These are phyloP conservation scores for Tylopilus orsonianus DNA, from an alignment of 1,284 basidiomycete genomes.

Conservation along the genomic window DNA sequence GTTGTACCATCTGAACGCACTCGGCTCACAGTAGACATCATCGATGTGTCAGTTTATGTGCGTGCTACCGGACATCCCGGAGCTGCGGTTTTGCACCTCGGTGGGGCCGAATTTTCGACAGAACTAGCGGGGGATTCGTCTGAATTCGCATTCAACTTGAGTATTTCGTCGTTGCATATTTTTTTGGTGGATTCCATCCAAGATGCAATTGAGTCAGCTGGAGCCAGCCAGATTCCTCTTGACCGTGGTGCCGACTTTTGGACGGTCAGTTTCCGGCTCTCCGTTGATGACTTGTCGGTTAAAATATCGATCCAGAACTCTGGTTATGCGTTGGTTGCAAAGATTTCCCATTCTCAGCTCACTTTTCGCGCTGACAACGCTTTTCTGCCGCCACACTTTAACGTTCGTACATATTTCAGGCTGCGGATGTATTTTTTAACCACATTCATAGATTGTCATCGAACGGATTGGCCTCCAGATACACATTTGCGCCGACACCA, in stretches of 20 bases:
- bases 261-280: conserved; percentile 54
- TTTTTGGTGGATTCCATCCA: conserved; percentile 66
- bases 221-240: conserved; percentile 3
- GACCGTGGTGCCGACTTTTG: conserved; percentile 51
- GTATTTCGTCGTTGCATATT: conserved; percentile 48
- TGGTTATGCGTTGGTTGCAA: conserved; percentile 70
- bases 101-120: conserved; percentile 64
- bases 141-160: conserved; percentile 53
- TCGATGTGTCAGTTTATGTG: conserved; percentile 68
- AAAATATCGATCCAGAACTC: conserved; percentile 37
- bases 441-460: conserved; percentile 43
- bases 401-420: conserved; percentile 35
- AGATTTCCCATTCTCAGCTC: conserved; percentile 52
- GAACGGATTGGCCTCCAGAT: conserved; percentile 49
- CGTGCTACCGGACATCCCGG: conserved; percentile 64
- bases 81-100: conserved; percentile 65
- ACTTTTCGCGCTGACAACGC: conserved; percentile 38
- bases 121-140: conserved; percentile 68
- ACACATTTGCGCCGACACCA: conserved; percentile 70
- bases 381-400: conserved; percentile 35
- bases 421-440: conserved; percentile 1
- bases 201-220: conserved; percentile 30
- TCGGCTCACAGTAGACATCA: conserved; percentile 60
- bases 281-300: conserved; percentile 6
- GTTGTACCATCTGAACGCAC: conserved; percentile 92